Evolutionary conservation across 345 rosid genomes (phyloP).

Genomic region (Sisymbrium altissimum): DNA sequence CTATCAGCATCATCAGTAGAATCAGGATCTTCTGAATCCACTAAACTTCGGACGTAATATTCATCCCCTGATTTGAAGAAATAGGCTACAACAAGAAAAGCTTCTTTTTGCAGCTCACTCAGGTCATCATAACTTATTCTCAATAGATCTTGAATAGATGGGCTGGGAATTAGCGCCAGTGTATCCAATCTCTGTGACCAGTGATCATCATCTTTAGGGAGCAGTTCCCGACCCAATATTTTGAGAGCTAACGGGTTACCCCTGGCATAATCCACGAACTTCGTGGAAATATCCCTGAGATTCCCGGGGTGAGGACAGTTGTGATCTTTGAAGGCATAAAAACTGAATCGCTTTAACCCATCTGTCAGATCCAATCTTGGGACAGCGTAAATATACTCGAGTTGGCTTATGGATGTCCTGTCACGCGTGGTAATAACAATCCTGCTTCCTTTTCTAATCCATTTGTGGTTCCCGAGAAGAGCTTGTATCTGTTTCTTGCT

Average conservation of each 20-base stretch:
- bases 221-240: constrained; percentile 25
- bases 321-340: background rate
- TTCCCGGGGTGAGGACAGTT: background rate
- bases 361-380: background rate
- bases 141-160: constrained; percentile 4
- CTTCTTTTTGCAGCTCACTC: background rate
- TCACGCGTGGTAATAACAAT: constrained; percentile 15
- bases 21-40: background rate
- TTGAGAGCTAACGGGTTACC: constrained; percentile 37
- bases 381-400: constrained; percentile 1
- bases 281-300: background rate
- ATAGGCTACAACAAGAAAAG: constrained; percentile 37
- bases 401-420: background rate
- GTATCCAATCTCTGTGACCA: constrained; percentile 25
- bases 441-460: constrained; percentile 12
- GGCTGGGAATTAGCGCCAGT: background rate
- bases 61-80: constrained; percentile 11
- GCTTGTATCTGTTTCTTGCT: background rate
- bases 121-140: constrained; percentile 33
- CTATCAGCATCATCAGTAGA: background rate
- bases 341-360: constrained; percentile 6
- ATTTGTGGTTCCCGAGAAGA: background rate
- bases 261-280: constrained; percentile 11
- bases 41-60: background rate
- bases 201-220: background rate